Evolutionary conservation across 495 filamentous ascomycete genomes (phyloP).

Genomic region (Bombardia bombarda): DNA sequence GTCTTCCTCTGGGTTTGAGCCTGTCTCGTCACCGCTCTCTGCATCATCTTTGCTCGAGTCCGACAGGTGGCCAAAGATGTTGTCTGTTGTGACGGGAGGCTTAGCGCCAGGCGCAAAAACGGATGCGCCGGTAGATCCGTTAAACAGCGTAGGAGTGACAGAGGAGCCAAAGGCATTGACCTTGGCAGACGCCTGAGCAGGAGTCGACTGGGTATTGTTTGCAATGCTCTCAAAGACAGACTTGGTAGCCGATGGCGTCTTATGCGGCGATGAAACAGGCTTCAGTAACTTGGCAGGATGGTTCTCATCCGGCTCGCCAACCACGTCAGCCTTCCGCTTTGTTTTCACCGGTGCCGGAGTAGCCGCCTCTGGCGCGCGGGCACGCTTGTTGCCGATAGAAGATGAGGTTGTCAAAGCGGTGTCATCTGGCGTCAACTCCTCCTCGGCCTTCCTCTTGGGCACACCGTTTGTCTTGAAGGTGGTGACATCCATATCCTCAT

Average conservation of each 20-base stretch:
- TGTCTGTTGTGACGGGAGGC: slow-evolving; percentile 20
- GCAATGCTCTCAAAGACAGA: slow-evolving; percentile 39
- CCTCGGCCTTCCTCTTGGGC: slow-evolving; percentile 40
- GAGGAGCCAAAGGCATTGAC: slow-evolving; percentile 18
- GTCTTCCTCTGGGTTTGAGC: slow-evolving; percentile 33
- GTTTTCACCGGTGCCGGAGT: slow-evolving; percentile 19
- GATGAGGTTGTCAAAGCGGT: slow-evolving; percentile 24
- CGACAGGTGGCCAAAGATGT: slow-evolving; percentile 58
- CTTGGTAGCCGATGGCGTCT: slow-evolving; percentile 38
- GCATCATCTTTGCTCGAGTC: slow-evolving; percentile 41
- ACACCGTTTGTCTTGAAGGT: slow-evolving; percentile 12
- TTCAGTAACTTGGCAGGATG: slow-evolving; percentile 53
- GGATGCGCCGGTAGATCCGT: slow-evolving; percentile 13
- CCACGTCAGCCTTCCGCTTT: slow-evolving; percentile 37
- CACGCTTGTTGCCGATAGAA: slow-evolving; percentile 35
- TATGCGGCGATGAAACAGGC: slow-evolving; percentile 28
- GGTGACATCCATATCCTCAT: slow-evolving; percentile 14
- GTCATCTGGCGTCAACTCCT: slow-evolving; percentile 28
- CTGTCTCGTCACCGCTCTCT: slow-evolving; percentile 38
- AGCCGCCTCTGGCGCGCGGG: slow-evolving; percentile 22
- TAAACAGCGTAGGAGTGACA: slow-evolving; percentile 6
- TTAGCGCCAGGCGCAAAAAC: slow-evolving; percentile 19
- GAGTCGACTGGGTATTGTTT: slow-evolving; percentile 21
- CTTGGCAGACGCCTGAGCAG: slow-evolving; percentile 20
- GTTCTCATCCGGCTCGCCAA: slow-evolving; percentile 41